A percentile compares a stretch with the other conserved stretches of the same genome.
Conservation (phyloP, 306 rosid genomes). For the Fagus crenata region DNA sequence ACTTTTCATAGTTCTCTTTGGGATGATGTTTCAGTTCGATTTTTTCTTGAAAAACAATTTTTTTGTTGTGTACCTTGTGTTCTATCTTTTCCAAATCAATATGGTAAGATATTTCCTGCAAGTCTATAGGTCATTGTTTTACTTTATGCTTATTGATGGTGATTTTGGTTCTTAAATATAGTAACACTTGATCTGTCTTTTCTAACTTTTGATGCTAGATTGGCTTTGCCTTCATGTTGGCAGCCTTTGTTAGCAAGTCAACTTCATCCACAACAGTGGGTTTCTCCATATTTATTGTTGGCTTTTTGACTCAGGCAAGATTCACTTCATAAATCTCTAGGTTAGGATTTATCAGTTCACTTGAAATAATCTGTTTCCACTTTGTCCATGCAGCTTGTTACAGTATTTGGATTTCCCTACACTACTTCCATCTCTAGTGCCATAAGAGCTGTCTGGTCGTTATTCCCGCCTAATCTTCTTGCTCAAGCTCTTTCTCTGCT, state of each 20-base stretch:
- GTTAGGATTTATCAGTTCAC: constrained; percentile 4
- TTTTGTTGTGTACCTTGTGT: constrained; percentile 51
- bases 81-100: constrained; percentile 84
- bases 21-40: constrained; percentile 83
- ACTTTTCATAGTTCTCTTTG: constrained; percentile 71
- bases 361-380: constrained; percentile 29
- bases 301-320: constrained; percentile 79
- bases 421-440: background rate
- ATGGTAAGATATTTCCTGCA: constrained; percentile 57
- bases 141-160: constrained; percentile 10
- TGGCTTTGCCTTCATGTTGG: constrained; percentile 79
- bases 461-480: constrained; percentile 88
- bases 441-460: constrained; percentile 53
- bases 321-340: constrained; percentile 29
- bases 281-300: constrained; percentile 62
- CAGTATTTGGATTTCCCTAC: constrained; percentile 64
- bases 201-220: constrained; percentile 47
- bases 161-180: constrained; percentile 7
- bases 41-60: constrained; percentile 78
- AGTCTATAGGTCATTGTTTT: constrained; percentile 1
- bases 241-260: constrained; percentile 78
- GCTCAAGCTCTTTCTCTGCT: constrained; percentile 63
- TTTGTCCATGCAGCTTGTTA: constrained; percentile 50
- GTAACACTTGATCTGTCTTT: constrained; percentile 7
- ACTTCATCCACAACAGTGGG: constrained; percentile 79